Base-by-base conservation (phyloP, 106 monocot genomes). In the Narthecium ossifragum region DNA sequence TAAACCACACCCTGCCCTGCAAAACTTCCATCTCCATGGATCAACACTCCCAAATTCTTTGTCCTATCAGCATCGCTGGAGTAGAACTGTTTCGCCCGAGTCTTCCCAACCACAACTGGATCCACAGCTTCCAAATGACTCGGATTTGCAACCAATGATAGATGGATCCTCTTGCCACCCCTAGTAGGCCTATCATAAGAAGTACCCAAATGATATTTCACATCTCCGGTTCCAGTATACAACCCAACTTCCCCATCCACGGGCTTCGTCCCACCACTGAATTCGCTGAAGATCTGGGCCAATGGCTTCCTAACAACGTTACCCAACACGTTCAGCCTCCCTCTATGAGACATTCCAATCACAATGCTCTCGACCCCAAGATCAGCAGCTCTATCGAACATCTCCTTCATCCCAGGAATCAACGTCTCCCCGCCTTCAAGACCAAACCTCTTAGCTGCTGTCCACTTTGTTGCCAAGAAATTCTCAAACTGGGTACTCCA, bases 1-100 rank as follows among this genome's bases (percentile, higher is more conserved):
- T 80, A 89, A 40, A 89, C 84, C 26, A 89, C 88, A 61, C 88
- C 88, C 47, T 89, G 88, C 10, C 84, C 88, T 31, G 88, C 80
- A 63, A 89, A 89, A 67, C 88, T 89, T 59, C 88, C 88, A 84
- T 89, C 88, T 49, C 84, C 88, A 66, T 89, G 84, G 15, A 89
- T 69, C 57, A 89, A 47, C 7, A 89, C 43, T 41, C 71, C 88
- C 74, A 84, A 17, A 48, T 83, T 76, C 54, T 80, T 84, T 0
- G 63, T 89, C 58, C 88, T 70, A 2, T 80, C 84, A 62, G 31
- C 25, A 66, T 89, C 88, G 63, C 73, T 74, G 7, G 80, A 78
- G 52, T 89, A 78, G 60, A 69, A 89, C 46, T 89, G 88, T 54
- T 89, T 89, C 3, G 74, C 88, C 8, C 88, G 51, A 31, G 84